These are phyloP conservation scores for Piloderma croceum DNA, from an alignment of 768 basidiomycete genomes.

Conservation along the genomic window DNA sequence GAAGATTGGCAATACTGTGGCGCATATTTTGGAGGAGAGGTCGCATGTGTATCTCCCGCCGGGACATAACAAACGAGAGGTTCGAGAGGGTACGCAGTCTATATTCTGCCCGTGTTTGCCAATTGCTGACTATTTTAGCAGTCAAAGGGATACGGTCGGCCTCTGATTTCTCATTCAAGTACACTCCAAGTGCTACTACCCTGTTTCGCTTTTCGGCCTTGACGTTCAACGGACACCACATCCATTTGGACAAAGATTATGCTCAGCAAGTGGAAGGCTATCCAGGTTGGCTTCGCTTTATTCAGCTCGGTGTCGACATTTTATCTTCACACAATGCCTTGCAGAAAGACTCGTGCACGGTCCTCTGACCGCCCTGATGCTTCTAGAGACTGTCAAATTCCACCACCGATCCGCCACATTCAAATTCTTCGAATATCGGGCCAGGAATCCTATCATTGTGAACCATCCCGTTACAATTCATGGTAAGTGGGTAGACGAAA, in stretches of 20 bases:
- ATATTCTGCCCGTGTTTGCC: neutral
- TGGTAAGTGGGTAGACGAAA: conserved; percentile 38
- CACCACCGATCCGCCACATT: conserved; percentile 44
- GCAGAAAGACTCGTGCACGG: conserved; percentile 82
- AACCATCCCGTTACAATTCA: conserved; percentile 37
- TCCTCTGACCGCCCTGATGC: conserved; percentile 73
- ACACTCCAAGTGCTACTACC: conserved; percentile 61
- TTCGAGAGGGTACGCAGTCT: conserved; percentile 41
- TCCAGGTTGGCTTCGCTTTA: conserved; percentile 41
- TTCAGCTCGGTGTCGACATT: neutral
- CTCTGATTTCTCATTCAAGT: conserved; percentile 57
- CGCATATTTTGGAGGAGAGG: conserved; percentile 57
- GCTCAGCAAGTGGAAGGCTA: conserved; percentile 66
- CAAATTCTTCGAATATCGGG: conserved; percentile 53
- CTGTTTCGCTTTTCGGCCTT: conserved; percentile 84
- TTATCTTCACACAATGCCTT: conserved; percentile 4
- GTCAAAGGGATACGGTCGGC: conserved; percentile 46
- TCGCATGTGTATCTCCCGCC: conserved; percentile 58
- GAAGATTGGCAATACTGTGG: conserved; percentile 36
- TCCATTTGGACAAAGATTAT: conserved; percentile 77
- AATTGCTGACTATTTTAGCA: conserved; percentile 18
- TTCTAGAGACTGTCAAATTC: conserved; percentile 56
- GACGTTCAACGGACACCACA: conserved; percentile 80
- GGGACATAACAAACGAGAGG: conserved; percentile 23
- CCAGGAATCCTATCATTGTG: conserved; percentile 47